Evolutionary conservation across 371 early-diverging fungal genomes (phyloP).

Genomic region (Syncephalastrum contaminatum): DNA sequence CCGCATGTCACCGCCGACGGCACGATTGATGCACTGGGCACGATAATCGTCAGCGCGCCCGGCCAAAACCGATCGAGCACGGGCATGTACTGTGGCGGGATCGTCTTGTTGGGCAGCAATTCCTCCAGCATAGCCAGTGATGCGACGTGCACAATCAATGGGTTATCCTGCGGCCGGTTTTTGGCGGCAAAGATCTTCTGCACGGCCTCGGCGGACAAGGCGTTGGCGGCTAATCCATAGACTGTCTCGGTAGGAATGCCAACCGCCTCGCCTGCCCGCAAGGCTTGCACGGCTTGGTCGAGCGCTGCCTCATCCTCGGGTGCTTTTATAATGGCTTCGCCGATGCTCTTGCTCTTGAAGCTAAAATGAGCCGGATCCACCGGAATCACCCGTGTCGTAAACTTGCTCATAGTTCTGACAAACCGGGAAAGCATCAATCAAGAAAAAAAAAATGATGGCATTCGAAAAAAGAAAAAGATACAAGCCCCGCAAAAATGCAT

Average conservation of each 20-base stretch:
- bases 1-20: slow-evolving; percentile 85
- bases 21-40: slow-evolving; percentile 73
- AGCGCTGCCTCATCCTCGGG: slow-evolving; percentile 30
- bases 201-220: slow-evolving; percentile 74
- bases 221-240: slow-evolving; percentile 98
- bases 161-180: slow-evolving; percentile 97
- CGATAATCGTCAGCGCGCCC: slow-evolving; percentile 95
- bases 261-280: slow-evolving; percentile 62
- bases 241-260: slow-evolving; percentile 99
- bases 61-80: slow-evolving; percentile 91
- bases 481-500: no score
- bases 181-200: slow-evolving; percentile 90
- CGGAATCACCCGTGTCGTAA: slow-evolving; percentile 3
- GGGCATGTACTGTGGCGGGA: slow-evolving; percentile 67
- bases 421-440: no score
- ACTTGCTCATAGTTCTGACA: slow-evolving; percentile 4
- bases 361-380: slow-evolving; percentile 15
- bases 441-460: no score
- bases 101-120: slow-evolving; percentile 55
- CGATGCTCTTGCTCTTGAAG: slow-evolving; percentile 5
- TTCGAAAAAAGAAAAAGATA: no score
- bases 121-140: slow-evolving; percentile 85
- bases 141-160: slow-evolving; percentile 97
- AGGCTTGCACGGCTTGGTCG: slow-evolving; percentile 43
- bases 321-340: slow-evolving; percentile 20